Conservation (phyloP, 2,329 filamentous ascomycete genomes). For the Penicillium sp. region DNA sequence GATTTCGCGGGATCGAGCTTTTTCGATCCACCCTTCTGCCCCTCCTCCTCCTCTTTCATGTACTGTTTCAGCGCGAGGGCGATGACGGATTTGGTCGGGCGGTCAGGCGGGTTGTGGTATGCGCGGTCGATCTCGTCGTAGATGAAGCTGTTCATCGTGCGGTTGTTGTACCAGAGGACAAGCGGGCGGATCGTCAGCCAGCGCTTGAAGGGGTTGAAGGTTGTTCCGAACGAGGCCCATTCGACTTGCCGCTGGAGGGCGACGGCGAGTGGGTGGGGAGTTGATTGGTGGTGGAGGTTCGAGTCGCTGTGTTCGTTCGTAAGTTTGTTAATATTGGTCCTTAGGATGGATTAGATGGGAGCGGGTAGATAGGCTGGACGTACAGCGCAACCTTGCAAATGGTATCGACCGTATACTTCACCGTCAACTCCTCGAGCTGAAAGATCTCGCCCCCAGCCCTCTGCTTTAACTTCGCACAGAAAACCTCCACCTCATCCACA, state of each 20-base stretch:
- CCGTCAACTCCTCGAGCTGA: slow-evolving; percentile 9
- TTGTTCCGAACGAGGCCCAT: slow-evolving; percentile 10
- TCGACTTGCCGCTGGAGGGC: slow-evolving; percentile 7
- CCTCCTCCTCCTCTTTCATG: slow-evolving; percentile 1
- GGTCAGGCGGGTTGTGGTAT: background rate
- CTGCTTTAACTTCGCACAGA: slow-evolving; percentile 5
- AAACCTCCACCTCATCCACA: slow-evolving; percentile 8
- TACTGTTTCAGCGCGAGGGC: slow-evolving; percentile 9
- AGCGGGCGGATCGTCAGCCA: background rate
- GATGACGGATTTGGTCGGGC: slow-evolving; percentile 11
- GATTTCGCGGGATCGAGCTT: background rate
- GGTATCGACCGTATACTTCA: slow-evolving; percentile 11
- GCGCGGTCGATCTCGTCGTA: background rate
- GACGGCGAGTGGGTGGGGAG: slow-evolving; percentile 4
- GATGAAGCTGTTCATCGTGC: slow-evolving; percentile 12
- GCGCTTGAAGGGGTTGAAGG: slow-evolving; percentile 4
- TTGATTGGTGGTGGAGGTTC: slow-evolving; percentile 7
- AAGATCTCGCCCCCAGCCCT: slow-evolving; percentile 2
- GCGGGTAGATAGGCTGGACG: background rate
- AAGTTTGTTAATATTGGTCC: too few relatives aligned
- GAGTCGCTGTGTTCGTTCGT: background rate
- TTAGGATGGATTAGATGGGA: too few relatives aligned
- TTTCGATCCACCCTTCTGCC: background rate
- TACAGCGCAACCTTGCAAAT: slow-evolving; percentile 17
- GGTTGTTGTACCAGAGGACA: slow-evolving; percentile 8